These are phyloP conservation scores for Trametes cingulata DNA, from an alignment of 768 basidiomycete species.

Conservation along the genomic window DNA sequence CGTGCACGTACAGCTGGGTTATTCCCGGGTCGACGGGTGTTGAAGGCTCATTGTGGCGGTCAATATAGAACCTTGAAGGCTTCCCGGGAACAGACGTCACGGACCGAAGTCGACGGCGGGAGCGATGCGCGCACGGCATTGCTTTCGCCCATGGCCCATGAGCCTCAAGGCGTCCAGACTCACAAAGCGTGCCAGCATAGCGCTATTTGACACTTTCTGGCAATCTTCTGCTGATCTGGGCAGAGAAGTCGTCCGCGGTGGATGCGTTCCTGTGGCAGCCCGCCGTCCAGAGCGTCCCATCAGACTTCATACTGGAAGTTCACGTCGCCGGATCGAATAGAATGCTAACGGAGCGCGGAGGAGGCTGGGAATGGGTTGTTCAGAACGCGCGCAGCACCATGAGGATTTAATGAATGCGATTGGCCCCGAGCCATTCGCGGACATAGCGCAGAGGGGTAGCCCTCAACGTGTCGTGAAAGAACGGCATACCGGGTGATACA, in stretches of 20 bases:
- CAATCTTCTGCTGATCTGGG: not conserved
- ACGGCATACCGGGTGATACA: not conserved
- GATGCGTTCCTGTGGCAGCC: not conserved
- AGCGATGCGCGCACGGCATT: not conserved
- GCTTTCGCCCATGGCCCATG: not conserved
- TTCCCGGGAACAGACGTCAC: constrained; percentile 1
- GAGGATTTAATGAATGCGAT: constrained; percentile 8
- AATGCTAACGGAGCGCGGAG: not conserved
- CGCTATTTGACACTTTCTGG: not conserved
- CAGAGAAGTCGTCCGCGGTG: not conserved
- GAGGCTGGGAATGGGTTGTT: not conserved
- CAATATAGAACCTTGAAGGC: not conserved
- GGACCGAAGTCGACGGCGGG: not conserved
- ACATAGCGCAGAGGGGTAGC: not conserved
- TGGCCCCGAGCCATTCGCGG: not conserved
- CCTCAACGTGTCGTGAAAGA: constrained; percentile 10
- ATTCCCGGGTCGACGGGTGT: not conserved
- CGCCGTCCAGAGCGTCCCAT: constrained; percentile 3
- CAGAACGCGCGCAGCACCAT: not conserved
- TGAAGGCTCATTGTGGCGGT: not conserved
- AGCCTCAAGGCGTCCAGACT: not conserved
- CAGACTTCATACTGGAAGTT: constrained; percentile 12
- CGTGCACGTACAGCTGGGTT: not conserved
- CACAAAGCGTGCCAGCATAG: not conserved
- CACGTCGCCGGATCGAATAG: not conserved